Conservation (phyloP, 73 alveolate species). For the Vitrella brassicaformis region DNA sequence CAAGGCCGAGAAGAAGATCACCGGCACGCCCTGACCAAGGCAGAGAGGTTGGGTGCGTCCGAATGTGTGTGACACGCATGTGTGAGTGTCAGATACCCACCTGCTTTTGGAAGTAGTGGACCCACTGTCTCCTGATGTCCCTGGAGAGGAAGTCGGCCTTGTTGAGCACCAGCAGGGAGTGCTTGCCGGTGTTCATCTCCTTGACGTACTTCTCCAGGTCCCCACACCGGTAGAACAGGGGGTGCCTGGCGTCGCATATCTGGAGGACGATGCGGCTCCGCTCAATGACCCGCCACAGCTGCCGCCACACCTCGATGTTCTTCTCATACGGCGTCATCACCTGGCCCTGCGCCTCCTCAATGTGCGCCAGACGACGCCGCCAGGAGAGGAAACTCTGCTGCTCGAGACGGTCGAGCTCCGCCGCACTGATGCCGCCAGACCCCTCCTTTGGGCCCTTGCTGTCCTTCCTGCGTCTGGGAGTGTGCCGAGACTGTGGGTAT, state of each 20-base stretch:
- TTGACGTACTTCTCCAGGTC: conserved; percentile 84
- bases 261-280: conserved; percentile 66
- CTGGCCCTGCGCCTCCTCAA: conserved; percentile 8
- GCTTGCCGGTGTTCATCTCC: conserved; percentile 63
- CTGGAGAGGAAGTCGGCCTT: conserved; percentile 80
- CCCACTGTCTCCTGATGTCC: conserved; percentile 77
- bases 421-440: too few species aligned
- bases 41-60: neutral
- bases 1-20: conserved; percentile 77
- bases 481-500: too few species aligned
- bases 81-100: neutral
- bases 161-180: conserved; percentile 55
- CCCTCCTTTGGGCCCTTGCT: too few species aligned
- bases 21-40: conserved; percentile 48
- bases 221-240: conserved; percentile 75
- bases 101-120: conserved; percentile 56
- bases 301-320: conserved; percentile 87
- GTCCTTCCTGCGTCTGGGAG: too few species aligned
- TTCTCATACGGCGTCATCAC: conserved; percentile 92
- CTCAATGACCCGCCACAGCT: conserved; percentile 89
- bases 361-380: neutral
- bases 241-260: conserved; percentile 90
- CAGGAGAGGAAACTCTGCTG: neutral
- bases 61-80: neutral
- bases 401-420: neutral